A percentile compares a stretch with the other conserved stretches of the same genome.
phyloP scores from a whole-genome alignment of 352 stramenopile species.

The Globisporangium camurandrum region DNA sequence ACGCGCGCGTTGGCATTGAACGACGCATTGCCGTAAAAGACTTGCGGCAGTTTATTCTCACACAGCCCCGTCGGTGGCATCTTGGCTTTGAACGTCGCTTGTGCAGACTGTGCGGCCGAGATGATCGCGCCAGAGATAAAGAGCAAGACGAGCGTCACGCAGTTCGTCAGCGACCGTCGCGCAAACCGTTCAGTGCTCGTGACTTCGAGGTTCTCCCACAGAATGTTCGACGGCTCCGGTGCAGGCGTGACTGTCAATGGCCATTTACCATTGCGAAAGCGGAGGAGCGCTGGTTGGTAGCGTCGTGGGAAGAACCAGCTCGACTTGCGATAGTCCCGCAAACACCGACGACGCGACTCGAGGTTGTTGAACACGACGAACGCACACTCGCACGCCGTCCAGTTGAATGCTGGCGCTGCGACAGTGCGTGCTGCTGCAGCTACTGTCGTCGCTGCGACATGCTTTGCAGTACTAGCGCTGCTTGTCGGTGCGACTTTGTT shows the following conservation, averaged over 20 bases:
- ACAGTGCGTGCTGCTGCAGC: constrained; percentile 21
- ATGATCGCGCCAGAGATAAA: constrained; percentile 71
- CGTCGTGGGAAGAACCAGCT: constrained; percentile 26
- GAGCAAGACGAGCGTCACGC: constrained; percentile 66
- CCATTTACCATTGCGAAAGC: constrained; percentile 47
- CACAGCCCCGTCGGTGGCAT: constrained; percentile 50
- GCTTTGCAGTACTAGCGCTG: background rate
- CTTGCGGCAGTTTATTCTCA: constrained; percentile 35
- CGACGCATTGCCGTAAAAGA: constrained; percentile 50
- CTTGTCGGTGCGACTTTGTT: constrained; percentile 1
- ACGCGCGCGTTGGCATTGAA: constrained; percentile 10
- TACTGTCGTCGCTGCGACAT: constrained; percentile 8
- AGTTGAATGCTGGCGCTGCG: constrained; percentile 36
- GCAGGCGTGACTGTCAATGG: constrained; percentile 41
- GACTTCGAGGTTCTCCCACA: constrained; percentile 84
- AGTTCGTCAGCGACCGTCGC: constrained; percentile 57
- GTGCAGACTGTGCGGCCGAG: constrained; percentile 62
- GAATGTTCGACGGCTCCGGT: constrained; percentile 78
- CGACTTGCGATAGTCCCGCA: constrained; percentile 70
- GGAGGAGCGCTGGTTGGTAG: constrained; percentile 48
- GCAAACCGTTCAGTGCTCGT: constrained; percentile 50
- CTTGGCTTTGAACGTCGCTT: constrained; percentile 64
- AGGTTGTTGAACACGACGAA: constrained; percentile 88
- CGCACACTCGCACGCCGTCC: constrained; percentile 60
- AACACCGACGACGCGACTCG: constrained; percentile 61